Evolutionary conservation across 2,329 filamentous ascomycete species (phyloP).

Genomic region (Bipolaris victoriae): DNA sequence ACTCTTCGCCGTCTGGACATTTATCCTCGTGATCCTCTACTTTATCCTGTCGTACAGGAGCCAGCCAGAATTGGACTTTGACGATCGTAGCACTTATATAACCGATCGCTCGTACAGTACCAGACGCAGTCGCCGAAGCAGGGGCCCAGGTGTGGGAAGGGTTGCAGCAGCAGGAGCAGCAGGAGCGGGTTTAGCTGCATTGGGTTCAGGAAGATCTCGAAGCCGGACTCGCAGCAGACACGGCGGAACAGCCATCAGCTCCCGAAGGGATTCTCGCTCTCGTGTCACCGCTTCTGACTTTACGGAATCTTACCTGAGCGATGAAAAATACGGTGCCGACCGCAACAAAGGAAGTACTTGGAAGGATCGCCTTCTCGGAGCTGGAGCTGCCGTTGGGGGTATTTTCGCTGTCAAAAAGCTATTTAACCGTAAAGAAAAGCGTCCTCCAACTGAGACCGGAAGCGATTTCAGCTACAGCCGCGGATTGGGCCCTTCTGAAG

Average conservation of each 20-base stretch:
- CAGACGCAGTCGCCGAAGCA: constrained; percentile 42
- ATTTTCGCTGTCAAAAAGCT: constrained; percentile 60
- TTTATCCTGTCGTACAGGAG: constrained; percentile 79
- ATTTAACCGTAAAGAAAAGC: constrained; percentile 60
- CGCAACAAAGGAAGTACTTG: constrained; percentile 47
- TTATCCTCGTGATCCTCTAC: constrained; percentile 73
- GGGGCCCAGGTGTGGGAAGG: constrained; percentile 51
- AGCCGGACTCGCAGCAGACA: constrained; percentile 46
- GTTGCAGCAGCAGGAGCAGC: constrained; percentile 62
- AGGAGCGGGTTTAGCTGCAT: constrained; percentile 63
- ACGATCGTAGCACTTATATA: constrained; percentile 65
- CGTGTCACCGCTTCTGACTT: constrained; percentile 34
- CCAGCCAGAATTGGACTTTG: constrained; percentile 60
- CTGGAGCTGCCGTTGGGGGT: constrained; percentile 50
- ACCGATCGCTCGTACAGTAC: constrained; percentile 58
- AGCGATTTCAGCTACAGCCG: constrained; percentile 61
- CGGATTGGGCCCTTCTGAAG: constrained; percentile 56
- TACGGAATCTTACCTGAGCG: constrained; percentile 45
- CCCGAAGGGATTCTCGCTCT: constrained; percentile 40
- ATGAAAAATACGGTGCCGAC: constrained; percentile 52
- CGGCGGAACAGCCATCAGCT: constrained; percentile 42
- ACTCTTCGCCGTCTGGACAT: constrained; percentile 80
- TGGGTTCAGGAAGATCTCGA: constrained; percentile 51
- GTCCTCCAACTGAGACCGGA: constrained; percentile 54
- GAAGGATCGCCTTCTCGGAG: constrained; percentile 55